phyloP scores from a whole-genome alignment of 139 green algal genomes.

The Volvox reticuliferus region DNA sequence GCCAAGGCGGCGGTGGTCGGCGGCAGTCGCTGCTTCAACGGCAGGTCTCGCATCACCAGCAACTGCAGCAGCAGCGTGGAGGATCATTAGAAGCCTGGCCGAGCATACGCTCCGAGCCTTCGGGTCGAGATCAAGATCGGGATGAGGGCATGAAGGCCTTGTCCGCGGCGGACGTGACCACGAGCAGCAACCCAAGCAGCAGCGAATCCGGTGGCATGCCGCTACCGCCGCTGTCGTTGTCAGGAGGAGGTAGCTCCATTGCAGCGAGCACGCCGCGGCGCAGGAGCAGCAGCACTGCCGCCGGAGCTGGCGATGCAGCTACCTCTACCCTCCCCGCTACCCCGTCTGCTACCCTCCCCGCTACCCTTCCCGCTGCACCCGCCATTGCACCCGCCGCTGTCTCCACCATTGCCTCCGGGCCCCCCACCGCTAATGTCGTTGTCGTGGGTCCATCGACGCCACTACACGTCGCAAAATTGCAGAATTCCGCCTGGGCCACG shows the following conservation, averaged over 20 bases:
- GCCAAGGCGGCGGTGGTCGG: not conserved
- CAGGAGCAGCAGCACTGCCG: not conserved
- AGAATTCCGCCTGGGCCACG: not conserved
- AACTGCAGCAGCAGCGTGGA: not conserved
- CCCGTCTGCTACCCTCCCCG: too few relatives aligned
- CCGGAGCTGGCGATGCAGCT: not conserved
- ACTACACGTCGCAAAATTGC: slow-evolving; percentile 16
- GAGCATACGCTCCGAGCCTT: not conserved
- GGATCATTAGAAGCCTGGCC: not conserved
- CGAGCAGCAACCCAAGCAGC: not conserved
- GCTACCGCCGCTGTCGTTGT: not conserved
- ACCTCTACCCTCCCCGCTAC: too few relatives aligned
- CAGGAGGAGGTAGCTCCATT: not conserved
- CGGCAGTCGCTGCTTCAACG: not conserved
- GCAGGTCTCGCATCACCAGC: not conserved
- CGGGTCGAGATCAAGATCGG: not conserved
- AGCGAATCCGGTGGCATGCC: not conserved
- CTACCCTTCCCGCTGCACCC: too few relatives aligned
- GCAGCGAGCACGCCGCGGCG: not conserved
- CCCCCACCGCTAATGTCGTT: not conserved
- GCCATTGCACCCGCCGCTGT: not conserved
- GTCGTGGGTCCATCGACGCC: not conserved
- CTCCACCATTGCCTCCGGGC: not conserved
- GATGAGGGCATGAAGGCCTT: not conserved
- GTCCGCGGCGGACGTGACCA: not conserved